These are phyloP conservation scores for Naganishia liquefaciens DNA, from an alignment of 1,284 basidiomycete genomes.

Conservation along the genomic window DNA sequence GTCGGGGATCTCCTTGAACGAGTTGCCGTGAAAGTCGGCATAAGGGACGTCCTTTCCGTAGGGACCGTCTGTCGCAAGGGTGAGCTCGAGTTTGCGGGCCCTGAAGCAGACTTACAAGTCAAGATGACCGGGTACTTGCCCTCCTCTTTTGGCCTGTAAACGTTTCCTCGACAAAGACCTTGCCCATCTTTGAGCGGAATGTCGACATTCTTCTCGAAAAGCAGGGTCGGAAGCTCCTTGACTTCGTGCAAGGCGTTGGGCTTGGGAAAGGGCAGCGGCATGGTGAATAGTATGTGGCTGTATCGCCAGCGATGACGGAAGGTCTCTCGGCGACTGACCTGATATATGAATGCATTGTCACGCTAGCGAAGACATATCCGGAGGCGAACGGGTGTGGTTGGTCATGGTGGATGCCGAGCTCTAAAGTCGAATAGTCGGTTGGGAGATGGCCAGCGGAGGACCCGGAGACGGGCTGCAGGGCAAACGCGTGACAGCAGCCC, in stretches of 20 bases:
- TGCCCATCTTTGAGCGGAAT: constrained; percentile 44
- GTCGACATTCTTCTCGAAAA: constrained; percentile 45
- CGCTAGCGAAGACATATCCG: background rate
- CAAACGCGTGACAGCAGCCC: background rate
- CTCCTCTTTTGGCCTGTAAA: constrained; percentile 41
- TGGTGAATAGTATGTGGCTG: background rate
- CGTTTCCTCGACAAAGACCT: constrained; percentile 43
- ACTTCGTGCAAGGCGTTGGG: constrained; percentile 33
- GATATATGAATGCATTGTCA: constrained; percentile 5
- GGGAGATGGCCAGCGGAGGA: background rate
- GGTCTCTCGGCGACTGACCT: background rate
- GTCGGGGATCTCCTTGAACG: constrained; percentile 43
- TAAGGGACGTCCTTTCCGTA: constrained; percentile 50
- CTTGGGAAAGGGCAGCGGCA: constrained; percentile 22
- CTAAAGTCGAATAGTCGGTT: background rate
- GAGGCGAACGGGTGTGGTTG: background rate
- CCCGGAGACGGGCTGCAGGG: background rate
- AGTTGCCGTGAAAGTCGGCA: constrained; percentile 40
- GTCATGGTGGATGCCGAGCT: background rate
- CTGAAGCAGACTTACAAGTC: constrained; percentile 36
- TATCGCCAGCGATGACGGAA: background rate
- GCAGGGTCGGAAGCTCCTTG: constrained; percentile 27
- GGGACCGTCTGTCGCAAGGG: constrained; percentile 36
- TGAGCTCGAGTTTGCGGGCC: background rate
- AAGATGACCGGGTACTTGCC: constrained; percentile 44